A percentile compares a stretch with the other conserved stretches of the same genome.
phyloP scores from a whole-genome alignment of 2,329 filamentous ascomycete genomes.

The Xylariaceae sp. region DNA sequence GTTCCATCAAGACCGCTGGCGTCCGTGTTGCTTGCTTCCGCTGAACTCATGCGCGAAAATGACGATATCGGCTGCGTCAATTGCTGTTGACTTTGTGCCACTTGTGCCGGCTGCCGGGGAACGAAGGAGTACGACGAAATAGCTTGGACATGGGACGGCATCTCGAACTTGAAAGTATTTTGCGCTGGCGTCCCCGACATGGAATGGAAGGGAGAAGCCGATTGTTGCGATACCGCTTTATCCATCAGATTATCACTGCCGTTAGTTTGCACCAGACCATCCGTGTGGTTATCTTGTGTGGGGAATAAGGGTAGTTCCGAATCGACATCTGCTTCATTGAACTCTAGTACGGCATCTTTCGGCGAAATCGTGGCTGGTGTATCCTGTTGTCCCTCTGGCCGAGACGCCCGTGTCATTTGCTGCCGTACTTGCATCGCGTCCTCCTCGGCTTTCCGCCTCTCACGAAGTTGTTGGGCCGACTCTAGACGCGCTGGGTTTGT shows the following conservation, averaged over 20 bases:
- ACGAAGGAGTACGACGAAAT: slow-evolving; percentile 33
- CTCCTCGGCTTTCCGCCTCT: slow-evolving; percentile 55
- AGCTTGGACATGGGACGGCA: slow-evolving; percentile 35
- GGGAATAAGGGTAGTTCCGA: slow-evolving; percentile 69
- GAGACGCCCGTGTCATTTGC: slow-evolving; percentile 36
- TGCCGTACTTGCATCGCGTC: slow-evolving; percentile 45
- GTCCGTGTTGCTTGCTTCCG: slow-evolving; percentile 36
- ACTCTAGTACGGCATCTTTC: slow-evolving; percentile 85
- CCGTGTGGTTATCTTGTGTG: slow-evolving; percentile 43
- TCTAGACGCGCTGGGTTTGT: slow-evolving; percentile 39
- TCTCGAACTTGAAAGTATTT: slow-evolving; percentile 31
- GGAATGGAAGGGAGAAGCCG: slow-evolving; percentile 26
- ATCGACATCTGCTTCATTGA: slow-evolving; percentile 67
- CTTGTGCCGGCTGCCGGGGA: slow-evolving; percentile 31
- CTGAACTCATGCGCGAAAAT: slow-evolving; percentile 38
- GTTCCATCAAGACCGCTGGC: slow-evolving; percentile 33
- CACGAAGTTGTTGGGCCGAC: slow-evolving; percentile 54
- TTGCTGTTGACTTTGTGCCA: slow-evolving; percentile 29
- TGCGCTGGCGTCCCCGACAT: slow-evolving; percentile 28
- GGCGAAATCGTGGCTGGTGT: slow-evolving; percentile 86
- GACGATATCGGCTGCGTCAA: slow-evolving; percentile 38
- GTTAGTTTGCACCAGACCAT: slow-evolving; percentile 32
- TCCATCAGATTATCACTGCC: slow-evolving; percentile 18
- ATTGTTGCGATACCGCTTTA: slow-evolving; percentile 23
- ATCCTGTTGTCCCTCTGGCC: slow-evolving; percentile 38